Evolutionary conservation across 345 rosid genomes (phyloP).

Genomic region (Camelina sativa): DNA sequence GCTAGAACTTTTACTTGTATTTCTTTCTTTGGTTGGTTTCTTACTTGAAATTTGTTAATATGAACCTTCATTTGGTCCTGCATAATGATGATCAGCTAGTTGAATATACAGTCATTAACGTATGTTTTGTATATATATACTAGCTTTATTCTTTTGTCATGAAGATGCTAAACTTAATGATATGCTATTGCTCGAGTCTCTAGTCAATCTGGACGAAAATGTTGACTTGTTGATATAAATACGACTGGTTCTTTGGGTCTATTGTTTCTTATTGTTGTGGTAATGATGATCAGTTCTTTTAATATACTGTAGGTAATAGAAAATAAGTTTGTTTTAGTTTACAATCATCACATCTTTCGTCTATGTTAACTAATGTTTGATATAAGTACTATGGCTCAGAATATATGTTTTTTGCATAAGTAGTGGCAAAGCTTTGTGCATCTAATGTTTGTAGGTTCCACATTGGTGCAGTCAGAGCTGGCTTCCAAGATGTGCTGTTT

Average conservation of each 20-base stretch:
- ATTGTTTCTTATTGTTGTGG: background rate
- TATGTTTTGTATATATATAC: background rate
- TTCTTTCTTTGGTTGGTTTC: background rate
- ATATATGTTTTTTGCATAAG: slow-evolving; percentile 19
- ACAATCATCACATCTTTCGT: background rate
- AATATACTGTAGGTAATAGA: background rate
- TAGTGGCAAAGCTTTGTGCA: slow-evolving; percentile 19
- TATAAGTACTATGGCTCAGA: background rate
- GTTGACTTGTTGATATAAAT: slow-evolving; percentile 14
- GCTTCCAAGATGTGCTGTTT: slow-evolving; percentile 18
- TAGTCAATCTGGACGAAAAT: slow-evolving; percentile 12
- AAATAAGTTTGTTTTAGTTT: slow-evolving; percentile 2
- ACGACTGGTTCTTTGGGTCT: background rate
- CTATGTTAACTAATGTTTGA: slow-evolving; percentile 19
- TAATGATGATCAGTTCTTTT: slow-evolving; percentile 11
- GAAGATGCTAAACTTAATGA: slow-evolving; percentile 3
- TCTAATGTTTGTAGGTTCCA: slow-evolving; percentile 23
- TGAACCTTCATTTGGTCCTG: slow-evolving; percentile 10
- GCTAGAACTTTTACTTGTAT: background rate
- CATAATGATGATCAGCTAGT: slow-evolving; percentile 1
- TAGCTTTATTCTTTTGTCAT: slow-evolving; percentile 7
- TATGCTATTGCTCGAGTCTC: slow-evolving; percentile 3
- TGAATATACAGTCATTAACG: background rate
- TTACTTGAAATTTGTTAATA: background rate
- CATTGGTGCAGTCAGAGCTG: slow-evolving; percentile 21